Conservation (phyloP, 805 yeast genomes). For the Kodamaea sagamina region DNA sequence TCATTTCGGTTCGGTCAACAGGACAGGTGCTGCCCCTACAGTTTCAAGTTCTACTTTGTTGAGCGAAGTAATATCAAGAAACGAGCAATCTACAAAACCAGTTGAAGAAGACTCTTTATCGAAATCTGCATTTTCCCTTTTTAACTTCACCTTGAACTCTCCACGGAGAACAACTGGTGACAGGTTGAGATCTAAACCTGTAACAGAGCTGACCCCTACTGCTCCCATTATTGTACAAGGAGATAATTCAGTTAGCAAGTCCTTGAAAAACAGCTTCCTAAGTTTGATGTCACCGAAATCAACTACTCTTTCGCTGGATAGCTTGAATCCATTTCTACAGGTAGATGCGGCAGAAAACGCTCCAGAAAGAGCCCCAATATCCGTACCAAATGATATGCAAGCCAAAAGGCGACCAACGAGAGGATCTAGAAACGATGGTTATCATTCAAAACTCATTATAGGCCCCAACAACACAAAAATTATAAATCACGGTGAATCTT, state of each 20-base stretch:
- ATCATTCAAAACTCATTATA: conserved; percentile 43
- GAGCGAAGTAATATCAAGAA: conserved; percentile 22
- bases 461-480: conserved; percentile 44
- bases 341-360: no score
- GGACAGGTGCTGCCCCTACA: neutral
- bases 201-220: neutral
- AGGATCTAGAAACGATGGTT: conserved; percentile 30
- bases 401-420: conserved; percentile 35
- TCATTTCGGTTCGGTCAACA: conserved; percentile 19
- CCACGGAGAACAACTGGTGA: conserved; percentile 14
- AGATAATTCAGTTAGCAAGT: conserved; percentile 27
- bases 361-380: conserved; percentile 20
- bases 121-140: conserved; percentile 20
- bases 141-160: conserved; percentile 21
- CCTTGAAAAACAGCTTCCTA: conserved; percentile 33
- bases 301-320: conserved; percentile 6
- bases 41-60: conserved; percentile 11
- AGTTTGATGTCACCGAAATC: conserved; percentile 21
- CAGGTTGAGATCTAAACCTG: no score
- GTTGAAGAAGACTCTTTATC: conserved; percentile 3
- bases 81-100: conserved; percentile 3
- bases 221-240: conserved; percentile 13
- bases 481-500: conserved; percentile 46
- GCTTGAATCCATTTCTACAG: no score
- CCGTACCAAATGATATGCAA: conserved; percentile 29